Base-by-base conservation (phyloP, 306 rosid genomes). In the Prunus dulcis region DNA sequence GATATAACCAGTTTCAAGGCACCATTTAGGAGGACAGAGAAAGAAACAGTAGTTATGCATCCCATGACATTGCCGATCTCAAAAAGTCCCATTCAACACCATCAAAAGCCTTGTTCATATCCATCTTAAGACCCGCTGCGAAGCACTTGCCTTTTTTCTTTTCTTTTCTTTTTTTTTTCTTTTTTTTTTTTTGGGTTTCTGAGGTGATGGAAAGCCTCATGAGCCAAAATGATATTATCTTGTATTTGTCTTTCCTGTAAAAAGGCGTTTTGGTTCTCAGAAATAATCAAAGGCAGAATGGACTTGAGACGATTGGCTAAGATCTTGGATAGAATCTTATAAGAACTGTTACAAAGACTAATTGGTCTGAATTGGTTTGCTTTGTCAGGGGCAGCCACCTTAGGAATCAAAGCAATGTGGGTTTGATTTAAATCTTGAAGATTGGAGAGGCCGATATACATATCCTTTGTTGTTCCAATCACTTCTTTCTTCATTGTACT, bases 401-500 rank as follows among this genome's bases (percentile, higher is more conserved):
- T 51, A 5, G 56, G 56, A 17, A 50, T 50, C 17, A 51, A 5
- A 13, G 56, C 2, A 17, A 17, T 51, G 13, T 51, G 18, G 2
- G 56, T 51, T 17, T 4, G 17, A 13, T 51, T 51, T 17, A 51
- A 12, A 11, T 10, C 4, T 15, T 13, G 19, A 13, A 51, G 17
- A 1, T 13, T 12, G 1, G 19, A 5, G 3, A 3, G 6, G 2
- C 8, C 0, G 19, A 4, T 0, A 5, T 51, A 51, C 6, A 51
- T 3, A 4, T 51, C 7, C 2, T 5, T 12, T 3, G 56, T 20
- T 13, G 56, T 17, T 13, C 19, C 56, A 15, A 4, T 51, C 6
- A 51, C 17, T 3, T 15, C 5, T 0, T 0, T 1, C 6, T 13
- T 12, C 17, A 51, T 13, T 0, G 5, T 0, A 2, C 6, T 4